Base-by-base conservation (phyloP, 441 rosid species). In the Bruguiera hainesii region DNA sequence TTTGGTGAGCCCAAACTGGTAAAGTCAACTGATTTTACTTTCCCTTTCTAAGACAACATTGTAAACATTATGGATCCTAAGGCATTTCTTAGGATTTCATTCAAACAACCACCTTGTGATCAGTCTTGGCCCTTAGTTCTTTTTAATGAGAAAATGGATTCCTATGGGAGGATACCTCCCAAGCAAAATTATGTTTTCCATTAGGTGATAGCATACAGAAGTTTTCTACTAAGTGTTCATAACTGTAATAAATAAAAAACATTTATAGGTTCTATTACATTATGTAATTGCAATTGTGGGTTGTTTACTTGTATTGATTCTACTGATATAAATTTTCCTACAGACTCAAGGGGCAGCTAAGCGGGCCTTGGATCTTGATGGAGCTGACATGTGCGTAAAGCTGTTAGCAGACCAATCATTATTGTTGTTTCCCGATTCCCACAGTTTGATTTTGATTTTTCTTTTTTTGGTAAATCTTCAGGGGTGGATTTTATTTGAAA, bases 311-410 rank as follows among this genome's bases (percentile, higher is more conserved):
- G 30, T 62, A 37, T 53, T 66, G 61, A 71, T 52, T 67, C 6
- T 25, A 53, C 35, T 42, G 3, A 39, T 39, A 11, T 56, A 46
- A 66, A 48, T 59, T 46, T 15, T 58, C 7, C 29, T 56, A 60
- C 84, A 94, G 97, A 88, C 84, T 33, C 97, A 89, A 79, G 97
- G 85, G 53, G 97, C 93, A 1, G 92, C 91, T 16, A 91, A 83
- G 67, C 88, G 91, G 75, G 92, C 97, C 58, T 78, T 91, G 85
- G 96, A 83, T 52, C 85, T 88, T 75, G 96, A 94, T 78, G 94
- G 96, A 74, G 82, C 97, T 60, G 97, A 91, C 73, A 94, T 91
- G 98, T 91, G 72, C 82, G 97, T 87, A 63, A 37, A 35, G 29
- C 56, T 62, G 59, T 48, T 61, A 52, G 39, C 46, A 7, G 52